These are phyloP conservation scores for Camellia oleifera DNA, from an alignment of 179 eudicot species.

Conservation along the genomic window DNA sequence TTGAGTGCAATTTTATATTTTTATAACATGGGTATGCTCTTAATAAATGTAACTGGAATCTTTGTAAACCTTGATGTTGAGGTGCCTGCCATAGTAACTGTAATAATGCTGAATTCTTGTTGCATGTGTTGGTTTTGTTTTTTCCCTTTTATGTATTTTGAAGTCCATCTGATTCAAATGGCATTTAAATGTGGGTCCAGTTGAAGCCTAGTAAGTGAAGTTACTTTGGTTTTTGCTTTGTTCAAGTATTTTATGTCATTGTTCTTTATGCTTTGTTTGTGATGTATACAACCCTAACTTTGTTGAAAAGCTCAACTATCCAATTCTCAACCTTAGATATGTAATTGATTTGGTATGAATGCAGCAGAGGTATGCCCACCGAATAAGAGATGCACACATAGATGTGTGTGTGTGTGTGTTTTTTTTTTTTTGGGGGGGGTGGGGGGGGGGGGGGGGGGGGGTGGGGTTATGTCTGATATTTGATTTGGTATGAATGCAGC, in stretches of 20 bases:
- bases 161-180: constrained; percentile 9
- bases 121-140: neutral
- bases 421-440: too few species aligned
- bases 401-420: too few species aligned
- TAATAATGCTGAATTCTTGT: neutral
- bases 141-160: neutral
- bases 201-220: neutral
- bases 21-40: too few species aligned
- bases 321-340: neutral
- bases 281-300: neutral
- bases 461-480: neutral
- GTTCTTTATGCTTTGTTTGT: neutral
- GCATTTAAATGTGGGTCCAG: neutral
- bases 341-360: neutral
- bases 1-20: too few species aligned
- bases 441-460: too few species aligned
- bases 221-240: neutral
- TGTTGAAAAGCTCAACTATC: neutral
- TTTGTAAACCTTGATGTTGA: too few species aligned
- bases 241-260: neutral
- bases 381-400: too few species aligned
- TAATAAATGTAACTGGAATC: too few species aligned
- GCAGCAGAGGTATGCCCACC: neutral
- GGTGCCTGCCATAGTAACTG: too few species aligned
- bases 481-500: neutral